Evolutionary conservation across 2,329 filamentous ascomycete species (phyloP).

Genomic region (Apiospora saccharicola): DNA sequence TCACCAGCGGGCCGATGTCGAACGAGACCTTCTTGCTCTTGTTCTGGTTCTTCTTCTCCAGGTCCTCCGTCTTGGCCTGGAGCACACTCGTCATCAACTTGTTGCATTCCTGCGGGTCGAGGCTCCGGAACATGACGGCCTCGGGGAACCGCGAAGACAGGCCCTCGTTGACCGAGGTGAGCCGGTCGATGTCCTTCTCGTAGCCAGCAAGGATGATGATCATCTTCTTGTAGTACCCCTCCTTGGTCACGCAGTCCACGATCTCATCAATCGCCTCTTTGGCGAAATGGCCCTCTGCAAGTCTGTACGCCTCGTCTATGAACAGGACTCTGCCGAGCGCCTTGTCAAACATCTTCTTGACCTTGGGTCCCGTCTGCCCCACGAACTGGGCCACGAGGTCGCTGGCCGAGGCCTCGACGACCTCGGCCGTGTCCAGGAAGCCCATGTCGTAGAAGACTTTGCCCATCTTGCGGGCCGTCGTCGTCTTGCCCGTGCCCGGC

Average conservation of each 20-base stretch:
- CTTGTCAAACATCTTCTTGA: conserved; percentile 61
- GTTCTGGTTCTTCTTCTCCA: conserved; percentile 31
- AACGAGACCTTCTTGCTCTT: conserved; percentile 31
- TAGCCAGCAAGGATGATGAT: conserved; percentile 76
- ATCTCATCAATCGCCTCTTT: conserved; percentile 63
- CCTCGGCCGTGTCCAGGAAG: conserved; percentile 65
- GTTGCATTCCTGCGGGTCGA: conserved; percentile 53
- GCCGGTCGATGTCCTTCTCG: conserved; percentile 67
- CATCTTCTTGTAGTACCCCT: conserved; percentile 64
- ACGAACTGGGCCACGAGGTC: conserved; percentile 73
- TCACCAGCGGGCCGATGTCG: conserved; percentile 12
- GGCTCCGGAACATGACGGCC: conserved; percentile 60
- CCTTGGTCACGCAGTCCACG: conserved; percentile 60
- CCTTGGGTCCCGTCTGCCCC: conserved; percentile 67
- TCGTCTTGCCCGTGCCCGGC: conserved; percentile 69
- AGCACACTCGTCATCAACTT: conserved; percentile 48
- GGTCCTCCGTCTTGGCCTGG: conserved; percentile 30
- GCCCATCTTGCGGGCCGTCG: conserved; percentile 76
- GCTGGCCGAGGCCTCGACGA: conserved; percentile 71
- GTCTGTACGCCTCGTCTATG: conserved; percentile 76
- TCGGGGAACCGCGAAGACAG: conserved; percentile 72
- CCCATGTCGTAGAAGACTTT: conserved; percentile 80
- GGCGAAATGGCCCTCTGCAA: conserved; percentile 64
- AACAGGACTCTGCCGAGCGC: conserved; percentile 72
- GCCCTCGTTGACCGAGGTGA: conserved; percentile 68